These are phyloP conservation scores for Fraxinus quadrangulata DNA, from an alignment of 257 asterid species.

Conservation along the genomic window DNA sequence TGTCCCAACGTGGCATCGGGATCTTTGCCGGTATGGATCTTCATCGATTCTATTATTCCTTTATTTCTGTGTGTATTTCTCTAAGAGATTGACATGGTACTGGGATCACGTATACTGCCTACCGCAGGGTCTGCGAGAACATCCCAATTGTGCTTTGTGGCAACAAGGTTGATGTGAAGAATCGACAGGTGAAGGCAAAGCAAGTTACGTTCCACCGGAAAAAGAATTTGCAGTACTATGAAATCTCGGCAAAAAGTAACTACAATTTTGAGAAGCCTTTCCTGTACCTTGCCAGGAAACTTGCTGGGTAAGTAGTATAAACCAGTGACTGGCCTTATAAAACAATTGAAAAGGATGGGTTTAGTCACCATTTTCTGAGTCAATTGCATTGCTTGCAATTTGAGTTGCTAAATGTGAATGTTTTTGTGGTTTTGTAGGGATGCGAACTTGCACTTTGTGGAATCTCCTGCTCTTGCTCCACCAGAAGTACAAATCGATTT, in stretches of 20 bases:
- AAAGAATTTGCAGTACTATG: constrained; percentile 70
- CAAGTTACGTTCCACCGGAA: constrained; percentile 79
- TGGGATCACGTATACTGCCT: neutral
- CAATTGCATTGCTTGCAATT: neutral
- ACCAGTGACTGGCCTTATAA: neutral
- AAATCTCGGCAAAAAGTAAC: constrained; percentile 79
- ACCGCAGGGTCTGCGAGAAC: constrained; percentile 63
- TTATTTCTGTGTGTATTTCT: neutral
- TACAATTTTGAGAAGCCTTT: constrained; percentile 87
- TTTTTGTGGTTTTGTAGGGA: constrained; percentile 37
- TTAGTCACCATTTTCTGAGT: neutral
- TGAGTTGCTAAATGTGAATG: neutral
- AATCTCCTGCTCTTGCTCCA: constrained; percentile 72
- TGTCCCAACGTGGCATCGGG: constrained; percentile 86
- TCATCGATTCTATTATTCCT: neutral
- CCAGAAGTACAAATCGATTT: constrained; percentile 67
- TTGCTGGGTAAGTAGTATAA: constrained; percentile 55
- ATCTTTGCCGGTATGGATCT: constrained; percentile 64
- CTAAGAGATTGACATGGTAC: neutral
- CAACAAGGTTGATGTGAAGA: constrained; percentile 79
- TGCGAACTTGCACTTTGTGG: constrained; percentile 64
- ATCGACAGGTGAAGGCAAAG: constrained; percentile 77
- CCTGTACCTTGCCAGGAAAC: constrained; percentile 67
- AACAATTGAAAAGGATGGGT: neutral
- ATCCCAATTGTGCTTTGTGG: constrained; percentile 76